These are phyloP conservation scores for Talaromyces funiculosus DNA, from an alignment of 2,329 filamentous ascomycete species.

Conservation along the genomic window DNA sequence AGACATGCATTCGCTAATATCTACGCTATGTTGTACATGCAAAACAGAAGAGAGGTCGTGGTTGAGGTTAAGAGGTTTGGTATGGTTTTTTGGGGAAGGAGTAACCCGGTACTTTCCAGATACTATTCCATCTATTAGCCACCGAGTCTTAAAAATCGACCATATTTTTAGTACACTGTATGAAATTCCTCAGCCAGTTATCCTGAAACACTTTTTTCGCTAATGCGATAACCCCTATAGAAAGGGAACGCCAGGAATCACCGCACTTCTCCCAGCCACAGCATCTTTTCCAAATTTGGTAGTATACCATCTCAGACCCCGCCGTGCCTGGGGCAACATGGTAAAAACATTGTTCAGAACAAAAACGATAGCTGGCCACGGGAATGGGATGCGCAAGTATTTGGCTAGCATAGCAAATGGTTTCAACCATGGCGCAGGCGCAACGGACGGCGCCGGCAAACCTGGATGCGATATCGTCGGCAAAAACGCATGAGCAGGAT, in stretches of 20 bases:
- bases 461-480: constrained; percentile 11
- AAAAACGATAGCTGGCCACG: constrained; percentile 70
- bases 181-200: no score
- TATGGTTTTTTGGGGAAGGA: neutral
- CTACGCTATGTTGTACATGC: constrained; percentile 15
- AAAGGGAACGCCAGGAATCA: constrained; percentile 54
- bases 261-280: constrained; percentile 67
- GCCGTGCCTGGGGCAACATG: constrained; percentile 81
- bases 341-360: constrained; percentile 79
- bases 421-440: constrained; percentile 32
- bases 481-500: constrained; percentile 17
- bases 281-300: constrained; percentile 81
- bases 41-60: constrained; percentile 28
- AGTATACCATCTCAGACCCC: constrained; percentile 79
- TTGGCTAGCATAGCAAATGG: constrained; percentile 27
- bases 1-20: constrained; percentile 25
- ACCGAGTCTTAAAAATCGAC: neutral
- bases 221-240: constrained; percentile 22
- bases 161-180: neutral
- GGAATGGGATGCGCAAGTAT: constrained; percentile 46
- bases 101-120: neutral
- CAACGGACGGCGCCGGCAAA: constrained; percentile 21
- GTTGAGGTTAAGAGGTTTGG: neutral
- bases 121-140: neutral
- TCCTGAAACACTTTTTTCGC: neutral